These are phyloP conservation scores for Priceomyces medius DNA, from an alignment of 805 yeast species.

Conservation along the genomic window DNA sequence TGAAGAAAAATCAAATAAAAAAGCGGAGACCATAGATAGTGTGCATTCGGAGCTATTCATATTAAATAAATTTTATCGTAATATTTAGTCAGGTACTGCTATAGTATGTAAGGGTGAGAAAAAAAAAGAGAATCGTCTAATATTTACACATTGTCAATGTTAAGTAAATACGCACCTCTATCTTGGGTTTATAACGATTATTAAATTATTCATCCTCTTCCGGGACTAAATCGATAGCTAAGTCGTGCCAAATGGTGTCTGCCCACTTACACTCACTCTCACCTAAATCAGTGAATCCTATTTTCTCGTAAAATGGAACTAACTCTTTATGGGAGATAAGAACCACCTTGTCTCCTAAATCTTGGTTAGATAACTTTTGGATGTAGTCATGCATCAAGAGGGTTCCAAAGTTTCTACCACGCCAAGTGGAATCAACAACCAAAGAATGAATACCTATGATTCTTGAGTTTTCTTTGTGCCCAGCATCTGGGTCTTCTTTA, in stretches of 20 bases:
- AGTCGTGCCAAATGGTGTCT: constrained; percentile 60
- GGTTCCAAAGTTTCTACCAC: constrained; percentile 80
- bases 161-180: not conserved
- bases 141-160: constrained; percentile 1
- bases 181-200: not conserved
- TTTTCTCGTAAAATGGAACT: constrained; percentile 72
- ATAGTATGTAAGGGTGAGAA: not conserved
- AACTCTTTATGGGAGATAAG: constrained; percentile 70
- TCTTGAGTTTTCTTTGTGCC: constrained; percentile 75
- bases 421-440: constrained; percentile 73
- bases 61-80: not conserved
- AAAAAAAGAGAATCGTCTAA: not conserved
- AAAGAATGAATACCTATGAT: constrained; percentile 81
- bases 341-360: constrained; percentile 74
- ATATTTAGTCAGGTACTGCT: not conserved
- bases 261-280: constrained; percentile 58
- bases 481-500: constrained; percentile 33
- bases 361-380: constrained; percentile 85
- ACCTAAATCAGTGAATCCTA: constrained; percentile 77
- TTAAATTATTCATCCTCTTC: constrained; percentile 35
- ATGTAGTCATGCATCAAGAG: constrained; percentile 82
- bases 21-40: no score
- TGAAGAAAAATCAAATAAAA: no score
- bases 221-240: constrained; percentile 46
- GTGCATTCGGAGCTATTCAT: not conserved